Conservation (phyloP, 2,329 filamentous ascomycete genomes). For the Lachnellula arida region DNA sequence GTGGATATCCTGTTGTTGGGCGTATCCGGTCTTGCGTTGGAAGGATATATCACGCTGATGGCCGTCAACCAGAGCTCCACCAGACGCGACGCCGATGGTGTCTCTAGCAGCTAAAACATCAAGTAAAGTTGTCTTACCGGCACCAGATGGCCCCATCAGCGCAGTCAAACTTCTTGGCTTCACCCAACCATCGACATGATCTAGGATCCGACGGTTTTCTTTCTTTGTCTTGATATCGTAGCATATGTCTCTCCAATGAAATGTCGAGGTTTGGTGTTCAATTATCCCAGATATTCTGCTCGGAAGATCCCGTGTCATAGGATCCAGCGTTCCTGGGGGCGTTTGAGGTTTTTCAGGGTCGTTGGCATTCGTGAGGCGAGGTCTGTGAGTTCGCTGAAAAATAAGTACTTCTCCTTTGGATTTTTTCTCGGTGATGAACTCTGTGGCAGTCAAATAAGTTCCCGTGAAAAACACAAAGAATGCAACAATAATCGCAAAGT, state of each 20-base stretch:
- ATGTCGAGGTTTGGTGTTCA: slow-evolving; percentile 23
- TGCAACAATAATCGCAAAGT: slow-evolving; percentile 63
- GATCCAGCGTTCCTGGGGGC: too few relatives aligned
- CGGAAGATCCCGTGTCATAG: background rate
- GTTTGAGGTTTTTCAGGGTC: too few relatives aligned
- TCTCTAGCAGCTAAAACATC: slow-evolving; percentile 77
- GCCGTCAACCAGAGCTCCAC: slow-evolving; percentile 59
- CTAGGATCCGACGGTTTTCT: slow-evolving; percentile 56
- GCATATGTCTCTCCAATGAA: slow-evolving; percentile 43
- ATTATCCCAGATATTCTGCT: slow-evolving; percentile 6
- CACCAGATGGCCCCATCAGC: slow-evolving; percentile 60
- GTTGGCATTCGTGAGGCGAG: background rate
- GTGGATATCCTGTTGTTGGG: slow-evolving; percentile 91
- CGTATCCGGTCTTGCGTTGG: slow-evolving; percentile 89
- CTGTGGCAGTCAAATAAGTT: slow-evolving; percentile 58
- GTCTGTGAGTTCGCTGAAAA: slow-evolving; percentile 51
- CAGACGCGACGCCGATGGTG: slow-evolving; percentile 83
- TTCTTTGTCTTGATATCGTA: slow-evolving; percentile 68
- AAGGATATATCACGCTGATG: slow-evolving; percentile 54
- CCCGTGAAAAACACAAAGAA: slow-evolving; percentile 58
- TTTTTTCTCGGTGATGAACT: slow-evolving; percentile 58
- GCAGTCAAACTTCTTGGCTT: slow-evolving; percentile 66
- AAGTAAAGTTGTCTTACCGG: slow-evolving; percentile 80
- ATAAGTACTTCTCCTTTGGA: slow-evolving; percentile 72
- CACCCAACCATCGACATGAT: slow-evolving; percentile 66